Percentiles rank a stretch among this genome's conserved stretches.
These are phyloP conservation scores for Solanum bulbocastanum DNA, from an alignment of 257 asterid species.

Conservation along the genomic window DNA sequence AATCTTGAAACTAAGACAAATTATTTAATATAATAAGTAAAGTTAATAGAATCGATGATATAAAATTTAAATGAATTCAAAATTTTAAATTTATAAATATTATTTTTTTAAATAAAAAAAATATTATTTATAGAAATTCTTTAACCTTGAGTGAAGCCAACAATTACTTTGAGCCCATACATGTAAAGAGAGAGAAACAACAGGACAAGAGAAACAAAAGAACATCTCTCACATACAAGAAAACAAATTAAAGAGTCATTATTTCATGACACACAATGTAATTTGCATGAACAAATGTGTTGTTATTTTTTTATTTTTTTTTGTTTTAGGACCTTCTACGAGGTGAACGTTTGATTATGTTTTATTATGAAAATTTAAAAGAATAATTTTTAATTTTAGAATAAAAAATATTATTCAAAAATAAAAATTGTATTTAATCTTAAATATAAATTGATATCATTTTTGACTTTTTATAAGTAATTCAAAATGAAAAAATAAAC, in stretches of 20 bases:
- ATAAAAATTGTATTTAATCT: fast-evolving
- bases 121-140: too few relatives aligned
- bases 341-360: neutral
- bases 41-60: neutral
- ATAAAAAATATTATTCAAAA: fast-evolving
- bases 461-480: neutral
- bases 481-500: neutral
- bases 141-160: neutral
- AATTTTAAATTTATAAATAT: too few relatives aligned
- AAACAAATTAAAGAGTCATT: slow-evolving; percentile 10
- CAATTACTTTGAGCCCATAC: slow-evolving; percentile 7
- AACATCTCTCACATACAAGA: slow-evolving; percentile 3
- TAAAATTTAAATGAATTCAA: fast-evolving
- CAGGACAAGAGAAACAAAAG: neutral
- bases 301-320: too few relatives aligned
- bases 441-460: fast-evolving
- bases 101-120: too few relatives aligned
- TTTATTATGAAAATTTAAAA: too few relatives aligned
- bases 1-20: too few relatives aligned
- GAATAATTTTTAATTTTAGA: too few relatives aligned
- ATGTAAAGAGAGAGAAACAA: neutral
- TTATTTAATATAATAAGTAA: too few relatives aligned
- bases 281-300: neutral
- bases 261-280: neutral
- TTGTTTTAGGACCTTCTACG: neutral